These are phyloP conservation scores for Triglochin maritima DNA, from an alignment of 106 monocot species.

Conservation along the genomic window DNA sequence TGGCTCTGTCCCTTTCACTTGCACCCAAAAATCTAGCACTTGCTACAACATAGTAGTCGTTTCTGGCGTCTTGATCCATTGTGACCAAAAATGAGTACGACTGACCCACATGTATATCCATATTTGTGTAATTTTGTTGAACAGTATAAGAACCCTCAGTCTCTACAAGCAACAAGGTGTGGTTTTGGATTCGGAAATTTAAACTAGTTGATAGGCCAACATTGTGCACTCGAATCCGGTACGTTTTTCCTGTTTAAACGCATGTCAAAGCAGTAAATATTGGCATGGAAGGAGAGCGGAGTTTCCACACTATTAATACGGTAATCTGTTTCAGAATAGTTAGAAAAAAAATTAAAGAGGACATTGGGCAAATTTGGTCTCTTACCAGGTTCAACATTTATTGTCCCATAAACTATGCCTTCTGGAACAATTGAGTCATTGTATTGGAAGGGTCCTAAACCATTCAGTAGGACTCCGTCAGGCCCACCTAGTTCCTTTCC, in stretches of 20 bases:
- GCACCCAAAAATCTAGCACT: constrained; percentile 60
- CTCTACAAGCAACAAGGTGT: constrained; percentile 90
- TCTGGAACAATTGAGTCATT: constrained; percentile 67
- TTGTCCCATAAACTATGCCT: constrained; percentile 55
- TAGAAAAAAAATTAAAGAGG: background rate
- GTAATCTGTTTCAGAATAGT: too few relatives aligned
- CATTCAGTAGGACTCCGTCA: constrained; percentile 85
- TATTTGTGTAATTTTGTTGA: constrained; percentile 80
- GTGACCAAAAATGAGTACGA: constrained; percentile 94
- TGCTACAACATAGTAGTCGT: constrained; percentile 86
- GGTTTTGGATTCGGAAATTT: constrained; percentile 94
- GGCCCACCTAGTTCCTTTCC: constrained; percentile 55
- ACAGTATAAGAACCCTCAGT: constrained; percentile 93
- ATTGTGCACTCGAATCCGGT: constrained; percentile 83
- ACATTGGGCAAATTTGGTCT: background rate
- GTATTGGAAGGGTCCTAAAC: constrained; percentile 74
- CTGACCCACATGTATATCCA: constrained; percentile 98
- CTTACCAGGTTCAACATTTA: constrained; percentile 89
- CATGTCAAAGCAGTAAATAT: background rate
- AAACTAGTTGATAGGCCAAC: constrained; percentile 74
- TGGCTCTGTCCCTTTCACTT: constrained; percentile 33
- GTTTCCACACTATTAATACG: too few relatives aligned
- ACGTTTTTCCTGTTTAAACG: constrained; percentile 52
- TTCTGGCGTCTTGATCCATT: constrained; percentile 89
- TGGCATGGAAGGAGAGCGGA: background rate